These are phyloP conservation scores for Paraconiothyrium sp. DNA, from an alignment of 2,329 filamentous ascomycete genomes.

Conservation along the genomic window DNA sequence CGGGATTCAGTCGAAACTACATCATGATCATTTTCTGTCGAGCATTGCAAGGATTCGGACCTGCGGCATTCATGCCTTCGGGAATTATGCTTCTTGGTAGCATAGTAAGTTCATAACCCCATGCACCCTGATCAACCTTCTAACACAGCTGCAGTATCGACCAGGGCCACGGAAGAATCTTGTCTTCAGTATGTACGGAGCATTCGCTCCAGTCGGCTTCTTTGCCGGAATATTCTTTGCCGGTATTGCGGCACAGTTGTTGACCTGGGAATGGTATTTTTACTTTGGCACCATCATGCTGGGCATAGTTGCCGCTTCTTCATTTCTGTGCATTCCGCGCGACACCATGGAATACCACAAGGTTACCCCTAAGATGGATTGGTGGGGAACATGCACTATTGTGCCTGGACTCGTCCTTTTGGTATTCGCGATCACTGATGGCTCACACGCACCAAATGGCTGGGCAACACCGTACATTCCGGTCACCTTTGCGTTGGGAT, in stretches of 20 bases:
- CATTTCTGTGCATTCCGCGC: slow-evolving; percentile 44
- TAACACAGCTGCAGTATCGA: slow-evolving; percentile 59
- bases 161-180: slow-evolving; percentile 76
- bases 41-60: slow-evolving; percentile 77
- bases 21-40: slow-evolving; percentile 78
- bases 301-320: slow-evolving; percentile 37
- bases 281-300: slow-evolving; percentile 46
- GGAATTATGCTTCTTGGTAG: slow-evolving; percentile 73
- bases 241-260: slow-evolving; percentile 41
- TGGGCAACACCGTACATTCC: slow-evolving; percentile 81
- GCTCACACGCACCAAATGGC: slow-evolving; percentile 71
- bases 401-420: slow-evolving; percentile 70
- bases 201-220: slow-evolving; percentile 60
- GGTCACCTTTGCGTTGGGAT: slow-evolving; percentile 70
- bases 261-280: slow-evolving; percentile 47
- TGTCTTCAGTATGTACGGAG: slow-evolving; percentile 68
- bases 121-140: neutral
- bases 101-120: slow-evolving; percentile 38
- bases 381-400: slow-evolving; percentile 47
- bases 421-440: slow-evolving; percentile 79
- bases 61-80: slow-evolving; percentile 75
- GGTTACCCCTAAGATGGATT: slow-evolving; percentile 47
- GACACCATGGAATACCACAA: slow-evolving; percentile 21
- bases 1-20: slow-evolving; percentile 73
- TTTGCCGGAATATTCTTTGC: slow-evolving; percentile 51